Base-by-base conservation (phyloP, 2,329 filamentous ascomycete species). In the Penicillium capsulatum region DNA sequence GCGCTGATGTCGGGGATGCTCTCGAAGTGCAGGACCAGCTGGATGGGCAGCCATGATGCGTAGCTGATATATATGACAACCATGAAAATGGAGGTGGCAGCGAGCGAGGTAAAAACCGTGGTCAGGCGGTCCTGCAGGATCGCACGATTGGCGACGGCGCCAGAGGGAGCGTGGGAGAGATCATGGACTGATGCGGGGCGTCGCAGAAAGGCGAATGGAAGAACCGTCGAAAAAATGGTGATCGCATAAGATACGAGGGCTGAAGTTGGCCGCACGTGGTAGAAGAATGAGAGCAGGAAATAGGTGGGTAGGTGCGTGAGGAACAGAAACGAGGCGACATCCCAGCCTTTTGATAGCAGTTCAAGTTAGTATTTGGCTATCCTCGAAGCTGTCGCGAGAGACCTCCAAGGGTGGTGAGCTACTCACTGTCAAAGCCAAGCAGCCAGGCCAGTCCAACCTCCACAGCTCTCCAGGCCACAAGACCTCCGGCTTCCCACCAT, bases 261-360 rank as follows among this genome's bases (percentile, higher is more conserved):
- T 0, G 84, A 83, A 37, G 70, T 64, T 17, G 77, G 70, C 17
- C 77, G 75, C 51, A 94, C 74, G 24, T 73, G 67, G 74, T 94
- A 95, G 70, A 94, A 95, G 36, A 80, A 80, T 19, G 74, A 73
- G 17, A 94, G 73, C 30, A 96, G 80, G 59, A 85, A 86, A 47
- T 84, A 79, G 54, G 80, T 78, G 30, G 90, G 91, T 14, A 84
- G 77, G 65, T 88, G 81, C 39, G 83, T 82, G 29, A 96, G 71
- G 45, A 87, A 62, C 42, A 78, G 77, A 57, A 87, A 69, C 32
- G 79, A 74, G 8, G 76, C 77, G 35, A 84, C 70, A 61, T 87
- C 83, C 60, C 80, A 74, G 66, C 84, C 80, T 72, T 42, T 31
- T 24, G 15, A 10, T 32, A n/a, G 26, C 26, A 11, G n/a, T 28